Conservation (phyloP, 345 rosid species). For the Boechera retrofracta region DNA sequence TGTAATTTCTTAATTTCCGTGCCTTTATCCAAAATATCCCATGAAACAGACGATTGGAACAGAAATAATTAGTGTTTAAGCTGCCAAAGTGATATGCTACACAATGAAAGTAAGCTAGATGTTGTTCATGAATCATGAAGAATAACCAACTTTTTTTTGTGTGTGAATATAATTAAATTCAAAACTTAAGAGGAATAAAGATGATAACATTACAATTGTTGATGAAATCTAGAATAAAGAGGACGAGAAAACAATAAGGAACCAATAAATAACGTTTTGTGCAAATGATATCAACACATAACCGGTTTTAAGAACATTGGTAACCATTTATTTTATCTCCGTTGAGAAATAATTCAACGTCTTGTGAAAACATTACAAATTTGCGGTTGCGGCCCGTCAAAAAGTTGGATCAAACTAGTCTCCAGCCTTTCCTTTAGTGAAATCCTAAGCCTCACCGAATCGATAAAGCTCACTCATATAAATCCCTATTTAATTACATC, state of each 20-base stretch:
- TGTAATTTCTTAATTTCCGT: no score
- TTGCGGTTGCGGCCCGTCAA: constrained; percentile 14
- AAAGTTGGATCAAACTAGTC: constrained; percentile 20
- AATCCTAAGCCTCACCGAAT: constrained; percentile 29
- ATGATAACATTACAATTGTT: no score
- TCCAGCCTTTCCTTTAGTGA: constrained; percentile 4
- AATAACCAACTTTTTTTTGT: neutral
- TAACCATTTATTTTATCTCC: constrained; percentile 15
- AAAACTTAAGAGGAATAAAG: no score
- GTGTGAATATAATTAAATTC: no score
- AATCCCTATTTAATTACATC: constrained; percentile 33
- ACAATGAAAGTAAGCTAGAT: no score
- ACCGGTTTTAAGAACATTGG: neutral
- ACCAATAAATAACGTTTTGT: neutral
- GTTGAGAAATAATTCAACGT: constrained; percentile 14
- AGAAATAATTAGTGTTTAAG: no score
- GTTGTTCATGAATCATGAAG: neutral
- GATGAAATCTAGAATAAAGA: no score
- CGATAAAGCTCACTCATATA: constrained; percentile 15
- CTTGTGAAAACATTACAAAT: neutral
- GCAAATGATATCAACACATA: neutral
- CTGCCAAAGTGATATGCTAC: no score
- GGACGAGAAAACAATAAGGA: no score
- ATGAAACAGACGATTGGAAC: neutral
- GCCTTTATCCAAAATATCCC: neutral